Conservation (phyloP, 352 stramenopile species). For the Phytophthora sp. region DNA sequence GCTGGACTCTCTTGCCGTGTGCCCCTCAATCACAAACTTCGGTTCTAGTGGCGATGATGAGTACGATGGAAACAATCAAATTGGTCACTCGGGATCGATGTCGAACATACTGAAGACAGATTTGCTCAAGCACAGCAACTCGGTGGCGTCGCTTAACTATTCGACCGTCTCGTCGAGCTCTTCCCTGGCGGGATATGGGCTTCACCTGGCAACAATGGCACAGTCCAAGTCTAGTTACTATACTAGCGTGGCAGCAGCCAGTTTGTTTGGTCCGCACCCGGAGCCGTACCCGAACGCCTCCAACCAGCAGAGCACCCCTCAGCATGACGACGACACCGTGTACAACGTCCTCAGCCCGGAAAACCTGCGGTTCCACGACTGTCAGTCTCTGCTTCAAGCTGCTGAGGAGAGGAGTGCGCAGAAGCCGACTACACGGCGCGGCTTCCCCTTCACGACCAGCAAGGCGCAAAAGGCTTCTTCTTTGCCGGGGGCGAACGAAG, state of each 20-base stretch:
- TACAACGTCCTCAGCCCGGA: conserved; percentile 44
- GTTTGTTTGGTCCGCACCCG: conserved; percentile 40
- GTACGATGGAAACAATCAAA: conserved; percentile 38
- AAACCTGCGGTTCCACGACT: conserved; percentile 46
- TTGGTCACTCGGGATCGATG: conserved; percentile 19
- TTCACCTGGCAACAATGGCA: conserved; percentile 43
- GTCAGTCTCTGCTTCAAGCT: conserved; percentile 37
- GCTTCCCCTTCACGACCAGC: conserved; percentile 31
- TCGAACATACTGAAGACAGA: conserved; percentile 19
- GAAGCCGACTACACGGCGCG: conserved; percentile 14
- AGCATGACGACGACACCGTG: conserved; percentile 18
- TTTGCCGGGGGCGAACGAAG: conserved; percentile 40
- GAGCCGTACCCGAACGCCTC: conserved; percentile 38
- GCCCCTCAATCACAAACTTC: conserved; percentile 33
- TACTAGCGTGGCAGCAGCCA: conserved; percentile 28
- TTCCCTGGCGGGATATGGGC: conserved; percentile 47
- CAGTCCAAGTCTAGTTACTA: conserved; percentile 41
- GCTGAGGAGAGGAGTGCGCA: conserved; percentile 24
- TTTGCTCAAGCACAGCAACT: conserved; percentile 43
- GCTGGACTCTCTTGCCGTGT: conserved; percentile 38
- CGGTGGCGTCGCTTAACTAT: conserved; percentile 44
- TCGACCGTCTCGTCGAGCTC: conserved; percentile 54
- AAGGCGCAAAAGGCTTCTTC: conserved; percentile 19
- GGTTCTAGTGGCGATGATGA: conserved; percentile 23
- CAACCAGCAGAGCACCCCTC: conserved; percentile 14